A percentile compares a stretch with the other conserved stretches of the same genome.
Evolutionary conservation across 176 grass and related monocot species (phyloP).

Genomic region (Elaeis guineensis): DNA sequence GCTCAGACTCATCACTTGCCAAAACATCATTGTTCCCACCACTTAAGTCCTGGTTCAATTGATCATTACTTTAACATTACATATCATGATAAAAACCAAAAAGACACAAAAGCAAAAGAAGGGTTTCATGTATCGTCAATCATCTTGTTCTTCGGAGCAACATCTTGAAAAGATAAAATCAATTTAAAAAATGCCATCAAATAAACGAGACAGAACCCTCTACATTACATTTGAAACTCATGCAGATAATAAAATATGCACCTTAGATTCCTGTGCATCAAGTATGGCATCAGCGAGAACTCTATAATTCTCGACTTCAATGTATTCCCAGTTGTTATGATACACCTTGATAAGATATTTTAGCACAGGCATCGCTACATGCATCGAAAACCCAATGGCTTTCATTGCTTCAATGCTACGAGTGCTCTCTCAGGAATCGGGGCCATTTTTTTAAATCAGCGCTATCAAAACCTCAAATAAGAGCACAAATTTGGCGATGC

Average conservation of each 20-base stretch:
- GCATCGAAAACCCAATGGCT: conserved; percentile 31
- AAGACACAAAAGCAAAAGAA: not conserved
- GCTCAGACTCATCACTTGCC: not conserved
- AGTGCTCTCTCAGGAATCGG: conserved; percentile 18
- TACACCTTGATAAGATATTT: conserved; percentile 34
- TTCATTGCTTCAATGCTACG: conserved; percentile 42
- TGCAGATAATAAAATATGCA: not conserved
- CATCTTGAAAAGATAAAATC: conserved; percentile 3
- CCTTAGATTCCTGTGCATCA: not conserved
- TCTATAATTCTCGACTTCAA: conserved; percentile 60
- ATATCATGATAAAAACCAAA: not conserved
- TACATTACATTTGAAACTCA: too few relatives aligned
- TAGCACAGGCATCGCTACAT: conserved; percentile 22
- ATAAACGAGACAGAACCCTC: too few relatives aligned
- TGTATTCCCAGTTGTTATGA: conserved; percentile 51
- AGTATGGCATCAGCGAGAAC: conserved; percentile 46
- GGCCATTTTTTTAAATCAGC: conserved; percentile 6
- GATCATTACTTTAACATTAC: too few relatives aligned
- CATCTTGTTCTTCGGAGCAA: not conserved
- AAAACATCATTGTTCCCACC: not conserved
- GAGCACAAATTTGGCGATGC: too few relatives aligned
- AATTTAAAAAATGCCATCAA: not conserved
- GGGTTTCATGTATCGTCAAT: not conserved
- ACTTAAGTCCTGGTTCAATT: not conserved
- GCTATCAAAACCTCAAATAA: too few relatives aligned